Percentiles rank a stretch among this genome's conserved stretches.
phyloP scores from a whole-genome alignment of 805 yeast genomes.

The Hanseniaspora guilliermondii region DNA sequence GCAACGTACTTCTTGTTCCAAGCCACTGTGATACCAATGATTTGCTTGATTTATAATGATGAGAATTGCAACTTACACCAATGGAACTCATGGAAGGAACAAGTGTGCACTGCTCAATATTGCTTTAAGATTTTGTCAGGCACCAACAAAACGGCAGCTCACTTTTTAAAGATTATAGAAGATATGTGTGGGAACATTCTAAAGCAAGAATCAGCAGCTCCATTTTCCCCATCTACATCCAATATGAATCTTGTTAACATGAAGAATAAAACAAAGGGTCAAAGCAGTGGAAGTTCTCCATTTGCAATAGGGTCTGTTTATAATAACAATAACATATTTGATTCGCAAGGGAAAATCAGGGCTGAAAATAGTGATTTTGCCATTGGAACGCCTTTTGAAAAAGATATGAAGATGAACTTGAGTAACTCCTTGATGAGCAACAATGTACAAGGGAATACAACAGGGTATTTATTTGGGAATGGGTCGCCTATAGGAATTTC shows the following conservation, averaged over 20 bases:
- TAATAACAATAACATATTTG: constrained; percentile 12
- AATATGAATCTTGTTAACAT: background rate
- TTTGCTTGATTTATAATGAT: constrained; percentile 13
- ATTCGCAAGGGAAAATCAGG: background rate
- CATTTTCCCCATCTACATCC: constrained; percentile 7
- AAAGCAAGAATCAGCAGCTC: constrained; percentile 7
- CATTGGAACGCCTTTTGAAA: constrained; percentile 6
- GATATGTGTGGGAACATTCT: constrained; percentile 13
- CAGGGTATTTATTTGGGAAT: background rate
- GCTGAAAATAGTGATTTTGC: constrained; percentile 6
- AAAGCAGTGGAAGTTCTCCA: constrained; percentile 2
- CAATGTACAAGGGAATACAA: background rate
- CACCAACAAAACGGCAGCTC: constrained; percentile 12
- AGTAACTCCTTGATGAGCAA: background rate
- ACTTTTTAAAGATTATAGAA: constrained; percentile 11
- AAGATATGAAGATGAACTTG: background rate
- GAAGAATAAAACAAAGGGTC: background rate
- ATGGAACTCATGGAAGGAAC: constrained; percentile 13
- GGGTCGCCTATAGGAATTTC: background rate
- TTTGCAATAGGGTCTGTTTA: constrained; percentile 12
- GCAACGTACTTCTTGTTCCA: constrained; percentile 52
- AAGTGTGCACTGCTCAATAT: constrained; percentile 1
- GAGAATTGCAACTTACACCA: constrained; percentile 7
- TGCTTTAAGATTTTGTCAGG: constrained; percentile 2
- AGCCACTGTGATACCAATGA: constrained; percentile 45